Percentiles rank a stretch among this genome's conserved stretches.
Conservation (phyloP, 108 stramenopile genomes). For the Bacterosira constricta region DNA sequence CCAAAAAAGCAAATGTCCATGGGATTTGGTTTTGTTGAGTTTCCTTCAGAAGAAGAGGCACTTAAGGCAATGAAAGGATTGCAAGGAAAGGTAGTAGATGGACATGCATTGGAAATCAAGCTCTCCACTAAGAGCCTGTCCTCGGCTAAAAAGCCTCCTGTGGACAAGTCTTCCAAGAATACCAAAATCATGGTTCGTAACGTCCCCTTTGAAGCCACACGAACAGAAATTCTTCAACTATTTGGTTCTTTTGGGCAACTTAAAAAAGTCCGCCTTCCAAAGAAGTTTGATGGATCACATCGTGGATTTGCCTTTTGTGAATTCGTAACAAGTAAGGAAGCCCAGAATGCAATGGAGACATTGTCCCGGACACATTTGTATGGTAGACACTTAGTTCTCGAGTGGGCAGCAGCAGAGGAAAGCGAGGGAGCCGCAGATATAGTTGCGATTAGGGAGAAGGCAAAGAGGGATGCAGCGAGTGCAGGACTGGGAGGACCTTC, state of each 20-base stretch:
- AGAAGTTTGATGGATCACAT: conserved; percentile 94
- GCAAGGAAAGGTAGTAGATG: conserved; percentile 90
- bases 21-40: conserved; percentile 99
- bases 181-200: conserved; percentile 97
- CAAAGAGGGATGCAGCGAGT: conserved; percentile 62
- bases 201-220: conserved; percentile 96
- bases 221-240: conserved; percentile 88
- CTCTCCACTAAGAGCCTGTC: conserved; percentile 72
- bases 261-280: conserved; percentile 95
- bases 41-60: conserved; percentile 67
- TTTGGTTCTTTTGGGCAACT: conserved; percentile 94
- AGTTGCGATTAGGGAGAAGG: conserved; percentile 67
- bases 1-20: conserved; percentile 69
- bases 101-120: conserved; percentile 88
- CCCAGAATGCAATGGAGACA: conserved; percentile 81
- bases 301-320: conserved; percentile 99
- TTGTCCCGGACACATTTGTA: conserved; percentile 95
- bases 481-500: conserved; percentile 34
- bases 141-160: conserved; percentile 1
- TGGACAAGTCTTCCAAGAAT: conserved; percentile 34
- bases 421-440: conserved; percentile 65
- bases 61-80: conserved; percentile 78
- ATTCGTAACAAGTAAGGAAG: conserved; percentile 92
- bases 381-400: conserved; percentile 97
- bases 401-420: conserved; percentile 88